Evolutionary conservation across 2,329 filamentous ascomycete genomes (phyloP), one percentile per base, ranked within the genome.

Genomic region (Hirsutella rhossiliensis): DNA sequence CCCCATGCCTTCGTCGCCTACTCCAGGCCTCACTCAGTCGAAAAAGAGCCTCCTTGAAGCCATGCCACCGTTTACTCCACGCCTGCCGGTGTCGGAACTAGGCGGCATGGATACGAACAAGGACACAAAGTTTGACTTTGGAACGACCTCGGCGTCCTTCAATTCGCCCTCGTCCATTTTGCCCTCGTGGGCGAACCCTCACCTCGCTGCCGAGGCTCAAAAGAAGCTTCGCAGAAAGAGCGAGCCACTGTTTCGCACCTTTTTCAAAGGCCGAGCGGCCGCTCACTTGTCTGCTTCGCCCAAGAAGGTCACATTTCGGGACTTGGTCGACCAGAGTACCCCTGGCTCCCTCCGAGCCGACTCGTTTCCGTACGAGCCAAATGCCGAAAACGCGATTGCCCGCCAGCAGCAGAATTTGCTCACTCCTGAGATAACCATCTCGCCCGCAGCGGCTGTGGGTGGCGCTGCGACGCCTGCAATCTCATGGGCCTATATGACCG

Each of bases 221-320:
- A 9, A 27, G 23, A 27, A 27, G 23, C 58, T 56, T 12, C 59
- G 60, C n/a, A 52, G 62, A 30, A 58, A 53, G 29, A 64, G 62
- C 38, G 62, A 64, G 45, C 62, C 62, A 20, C 50, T 63, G 19
- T 40, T 60, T n/a, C 56, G 56, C 30, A 54, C 50, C 41, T 48
- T 44, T 36, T 43, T 54, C 4, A 50, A 53, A 42, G 45, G 45
- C 5, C 52, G 49, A 41, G 46, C 40, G 28, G 46, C 52, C 3
- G 56, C 55, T 17, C 57, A 58, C 18, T 50, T 49, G 15, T 61
- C 58, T 8, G 43, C 51, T 3, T 62, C 61, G 5, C 59, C 59
- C 1, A 51, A 47, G 7, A 61, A 58, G 45, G 40, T 54, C n/a
- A 20, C 37, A n/a, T 46, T 41, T 38, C 37, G 9, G 3, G 23